These are phyloP conservation scores for Populus trichocarpa DNA, from an alignment of 441 rosid species.

Conservation along the genomic window DNA sequence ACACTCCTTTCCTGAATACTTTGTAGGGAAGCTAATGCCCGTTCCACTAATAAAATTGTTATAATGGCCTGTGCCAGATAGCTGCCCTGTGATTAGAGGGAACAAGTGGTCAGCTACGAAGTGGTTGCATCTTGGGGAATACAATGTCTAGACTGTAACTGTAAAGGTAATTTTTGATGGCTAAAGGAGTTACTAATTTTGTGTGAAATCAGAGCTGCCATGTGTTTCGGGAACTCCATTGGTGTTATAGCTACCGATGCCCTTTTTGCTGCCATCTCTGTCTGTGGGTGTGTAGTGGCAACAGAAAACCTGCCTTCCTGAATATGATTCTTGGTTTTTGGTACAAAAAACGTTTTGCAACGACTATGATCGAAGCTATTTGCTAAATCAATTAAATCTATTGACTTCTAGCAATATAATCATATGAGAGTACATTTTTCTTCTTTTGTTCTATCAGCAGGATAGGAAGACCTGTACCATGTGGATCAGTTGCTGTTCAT, in stretches of 20 bases:
- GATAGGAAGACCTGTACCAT: not conserved
- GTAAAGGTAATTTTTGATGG: not conserved
- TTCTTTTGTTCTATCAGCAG: not conserved
- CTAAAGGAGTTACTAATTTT: too few relatives aligned
- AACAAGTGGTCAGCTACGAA: conserved; percentile 92
- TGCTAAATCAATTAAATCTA: not conserved
- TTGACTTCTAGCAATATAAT: not conserved
- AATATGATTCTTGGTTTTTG: too few relatives aligned
- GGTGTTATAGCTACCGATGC: too few relatives aligned
- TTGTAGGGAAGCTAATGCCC: too few relatives aligned
- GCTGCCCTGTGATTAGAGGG: conserved; percentile 82
- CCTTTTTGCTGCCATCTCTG: too few relatives aligned
- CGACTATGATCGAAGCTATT: not conserved
- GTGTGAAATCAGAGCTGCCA: too few relatives aligned
- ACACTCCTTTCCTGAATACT: too few relatives aligned
- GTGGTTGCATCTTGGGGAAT: conserved; percentile 75
- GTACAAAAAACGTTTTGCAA: too few relatives aligned
- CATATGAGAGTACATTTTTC: not conserved
- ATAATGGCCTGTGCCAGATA: conserved; percentile 40
- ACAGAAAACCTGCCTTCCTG: not conserved
- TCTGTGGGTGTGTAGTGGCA: not conserved
- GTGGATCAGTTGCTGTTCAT: not conserved
- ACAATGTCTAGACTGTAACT: conserved; percentile 35
- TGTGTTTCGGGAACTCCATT: too few relatives aligned
- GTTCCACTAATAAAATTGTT: not conserved